These are phyloP conservation scores for Heracleum sosnowskyi DNA, from an alignment of 129 eudicot species.

Conservation along the genomic window DNA sequence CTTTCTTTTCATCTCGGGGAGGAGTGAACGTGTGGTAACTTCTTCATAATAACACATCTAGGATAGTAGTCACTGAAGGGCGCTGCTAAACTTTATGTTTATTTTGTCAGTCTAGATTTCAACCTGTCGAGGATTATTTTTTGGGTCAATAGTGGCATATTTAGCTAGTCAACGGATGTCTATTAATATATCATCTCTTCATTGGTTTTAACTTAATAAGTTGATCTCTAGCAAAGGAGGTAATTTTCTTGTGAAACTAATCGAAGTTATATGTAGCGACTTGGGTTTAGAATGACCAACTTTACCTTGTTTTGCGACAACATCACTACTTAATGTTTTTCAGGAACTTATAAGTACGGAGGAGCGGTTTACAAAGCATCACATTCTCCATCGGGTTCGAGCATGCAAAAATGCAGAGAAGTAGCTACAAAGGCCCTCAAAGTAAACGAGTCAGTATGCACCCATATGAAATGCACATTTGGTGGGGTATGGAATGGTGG, in stretches of 20 bases:
- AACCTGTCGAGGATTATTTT: background rate
- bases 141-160: background rate
- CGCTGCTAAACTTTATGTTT: background rate
- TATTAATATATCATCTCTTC: background rate
- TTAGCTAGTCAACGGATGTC: background rate
- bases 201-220: background rate
- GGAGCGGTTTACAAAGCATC: slow-evolving; percentile 48
- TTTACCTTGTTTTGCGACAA: background rate
- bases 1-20: background rate
- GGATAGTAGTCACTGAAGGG: background rate
- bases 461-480: slow-evolving; percentile 97
- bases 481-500: slow-evolving; percentile 99
- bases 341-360: slow-evolving; percentile 72
- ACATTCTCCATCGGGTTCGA: slow-evolving; percentile 64
- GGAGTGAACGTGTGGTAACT: background rate
- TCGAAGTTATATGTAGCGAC: background rate
- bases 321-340: background rate
- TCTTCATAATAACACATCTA: background rate
- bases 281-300: background rate
- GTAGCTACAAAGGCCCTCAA: slow-evolving; percentile 59
- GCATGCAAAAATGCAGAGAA: slow-evolving; percentile 52
- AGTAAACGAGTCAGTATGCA: slow-evolving; percentile 69
- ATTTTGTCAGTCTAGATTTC: background rate
- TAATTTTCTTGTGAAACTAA: slow-evolving; percentile 3
- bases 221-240: background rate